phyloP scores from a whole-genome alignment of 140 eudicot genomes.

The Anethum foeniculum region DNA sequence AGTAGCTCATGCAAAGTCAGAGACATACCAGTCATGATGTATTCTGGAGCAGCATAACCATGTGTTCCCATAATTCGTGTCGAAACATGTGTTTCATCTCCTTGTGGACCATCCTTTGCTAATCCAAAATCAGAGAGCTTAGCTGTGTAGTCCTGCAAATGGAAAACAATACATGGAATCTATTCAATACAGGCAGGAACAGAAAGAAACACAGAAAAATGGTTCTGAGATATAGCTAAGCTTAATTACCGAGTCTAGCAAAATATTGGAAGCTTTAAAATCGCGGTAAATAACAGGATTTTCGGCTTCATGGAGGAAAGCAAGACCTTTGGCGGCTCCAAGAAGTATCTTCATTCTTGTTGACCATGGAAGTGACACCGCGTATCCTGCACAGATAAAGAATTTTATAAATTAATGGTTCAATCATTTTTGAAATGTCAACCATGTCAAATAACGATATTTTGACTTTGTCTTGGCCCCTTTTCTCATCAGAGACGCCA shows the following conservation, averaged over 20 bases:
- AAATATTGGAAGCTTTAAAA: conserved; percentile 86
- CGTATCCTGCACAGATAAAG: conserved; percentile 40
- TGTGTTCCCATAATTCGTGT: conserved; percentile 62
- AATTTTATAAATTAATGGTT: not conserved
- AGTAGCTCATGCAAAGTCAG: not conserved
- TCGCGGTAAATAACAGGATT: conserved; percentile 83
- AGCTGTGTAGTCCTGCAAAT: conserved; percentile 37
- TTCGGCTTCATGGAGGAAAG: conserved; percentile 82
- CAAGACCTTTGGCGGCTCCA: conserved; percentile 91
- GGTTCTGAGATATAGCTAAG: not conserved
- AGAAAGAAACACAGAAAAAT: not conserved
- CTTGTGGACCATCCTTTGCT: conserved; percentile 57
- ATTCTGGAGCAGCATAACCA: conserved; percentile 59
- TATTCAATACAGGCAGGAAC: conserved; percentile 10
- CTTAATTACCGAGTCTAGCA: conserved; percentile 64
- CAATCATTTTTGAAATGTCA: conserved; percentile 3
- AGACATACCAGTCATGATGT: conserved; percentile 48
- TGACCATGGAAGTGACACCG: conserved; percentile 86
- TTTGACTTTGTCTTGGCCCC: not conserved
- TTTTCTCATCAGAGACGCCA: not conserved
- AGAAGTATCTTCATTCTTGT: conserved; percentile 76
- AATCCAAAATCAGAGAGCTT: conserved; percentile 57
- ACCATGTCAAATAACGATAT: not conserved
- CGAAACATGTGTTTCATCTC: conserved; percentile 56
- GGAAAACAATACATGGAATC: not conserved